Conservation (phyloP, 352 stramenopile species). For the Elongisporangium anandrum region DNA sequence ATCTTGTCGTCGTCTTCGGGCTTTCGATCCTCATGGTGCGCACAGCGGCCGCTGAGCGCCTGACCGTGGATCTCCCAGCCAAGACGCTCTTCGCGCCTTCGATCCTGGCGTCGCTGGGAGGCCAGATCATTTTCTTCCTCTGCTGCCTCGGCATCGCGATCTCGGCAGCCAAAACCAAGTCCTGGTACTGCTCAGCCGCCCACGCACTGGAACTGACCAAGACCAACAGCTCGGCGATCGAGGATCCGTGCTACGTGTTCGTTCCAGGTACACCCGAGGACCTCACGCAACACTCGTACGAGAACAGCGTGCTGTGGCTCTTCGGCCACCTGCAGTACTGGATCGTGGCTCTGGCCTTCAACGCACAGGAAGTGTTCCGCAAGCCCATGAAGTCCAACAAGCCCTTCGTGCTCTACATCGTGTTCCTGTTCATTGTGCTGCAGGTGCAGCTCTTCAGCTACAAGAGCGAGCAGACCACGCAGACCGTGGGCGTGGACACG, state of each 20-base stretch:
- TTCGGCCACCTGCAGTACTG: slow-evolving; percentile 79
- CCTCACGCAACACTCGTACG: slow-evolving; percentile 66
- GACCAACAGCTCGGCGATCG: slow-evolving; percentile 30
- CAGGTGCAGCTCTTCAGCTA: slow-evolving; percentile 64
- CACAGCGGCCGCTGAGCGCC: slow-evolving; percentile 28
- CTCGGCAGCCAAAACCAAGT: slow-evolving; percentile 36
- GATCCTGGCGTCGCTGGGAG: slow-evolving; percentile 52
- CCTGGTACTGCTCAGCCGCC: slow-evolving; percentile 61
- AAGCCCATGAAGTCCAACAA: slow-evolving; percentile 55
- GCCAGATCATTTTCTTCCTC: slow-evolving; percentile 51
- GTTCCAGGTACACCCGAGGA: slow-evolving; percentile 37
- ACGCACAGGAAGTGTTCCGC: slow-evolving; percentile 56
- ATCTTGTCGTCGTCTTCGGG: slow-evolving; percentile 63
- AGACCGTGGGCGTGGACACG: slow-evolving; percentile 51
- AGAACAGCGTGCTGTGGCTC: slow-evolving; percentile 75
- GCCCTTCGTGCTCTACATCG: slow-evolving; percentile 41
- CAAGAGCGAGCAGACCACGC: slow-evolving; percentile 41
- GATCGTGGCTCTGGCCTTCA: slow-evolving; percentile 64
- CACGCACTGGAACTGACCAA: slow-evolving; percentile 41
- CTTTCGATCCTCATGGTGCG: slow-evolving; percentile 75
- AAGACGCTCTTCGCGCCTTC: slow-evolving; percentile 60
- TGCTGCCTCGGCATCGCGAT: slow-evolving; percentile 55
- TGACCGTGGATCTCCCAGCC: slow-evolving; percentile 40
- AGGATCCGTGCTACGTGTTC: slow-evolving; percentile 64
- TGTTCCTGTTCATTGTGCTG: slow-evolving; percentile 49